phyloP scores from a whole-genome alignment of 257 asterid species.

The Fraxinus anomala region DNA sequence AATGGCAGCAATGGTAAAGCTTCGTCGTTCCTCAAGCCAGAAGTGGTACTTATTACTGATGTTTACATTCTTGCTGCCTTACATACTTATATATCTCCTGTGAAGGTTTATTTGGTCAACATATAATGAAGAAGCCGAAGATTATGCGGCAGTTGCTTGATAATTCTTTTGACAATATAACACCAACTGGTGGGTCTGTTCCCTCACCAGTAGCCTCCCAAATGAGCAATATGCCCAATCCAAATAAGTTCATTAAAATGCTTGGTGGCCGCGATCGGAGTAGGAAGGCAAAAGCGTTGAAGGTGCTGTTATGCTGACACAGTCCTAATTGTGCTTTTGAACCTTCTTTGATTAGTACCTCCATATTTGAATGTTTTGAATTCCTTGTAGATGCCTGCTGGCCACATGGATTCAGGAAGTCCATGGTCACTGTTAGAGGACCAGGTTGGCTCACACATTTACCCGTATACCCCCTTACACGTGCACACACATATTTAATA shows the following conservation, averaged over 20 bases:
- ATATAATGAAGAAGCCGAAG: slow-evolving; percentile 74
- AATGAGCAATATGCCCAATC: slow-evolving; percentile 80
- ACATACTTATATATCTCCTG: slow-evolving; percentile 27
- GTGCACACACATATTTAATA: neutral
- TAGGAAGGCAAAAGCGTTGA: slow-evolving; percentile 66
- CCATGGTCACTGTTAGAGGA: slow-evolving; percentile 90
- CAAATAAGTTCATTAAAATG: slow-evolving; percentile 70
- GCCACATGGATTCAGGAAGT: slow-evolving; percentile 70
- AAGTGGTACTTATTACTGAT: slow-evolving; percentile 21
- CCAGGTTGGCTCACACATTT: slow-evolving; percentile 56
- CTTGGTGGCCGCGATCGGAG: slow-evolving; percentile 83
- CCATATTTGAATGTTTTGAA: slow-evolving; percentile 35
- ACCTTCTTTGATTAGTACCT: slow-evolving; percentile 15
- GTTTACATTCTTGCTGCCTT: slow-evolving; percentile 23
- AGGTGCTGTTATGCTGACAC: slow-evolving; percentile 53
- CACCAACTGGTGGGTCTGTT: slow-evolving; percentile 59
- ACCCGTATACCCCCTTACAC: slow-evolving; percentile 10
- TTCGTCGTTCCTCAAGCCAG: slow-evolving; percentile 23
- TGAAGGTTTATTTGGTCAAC: slow-evolving; percentile 83
- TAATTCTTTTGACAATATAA: slow-evolving; percentile 64
- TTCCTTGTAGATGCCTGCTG: slow-evolving; percentile 64
- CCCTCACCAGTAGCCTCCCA: slow-evolving; percentile 93
- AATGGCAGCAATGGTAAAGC: slow-evolving; percentile 42
- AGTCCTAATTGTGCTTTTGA: slow-evolving; percentile 18
- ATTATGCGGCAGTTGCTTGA: slow-evolving; percentile 66